Evolutionary conservation across 768 basidiomycete species (phyloP).

Genomic region (Lyophyllum decastes): DNA sequence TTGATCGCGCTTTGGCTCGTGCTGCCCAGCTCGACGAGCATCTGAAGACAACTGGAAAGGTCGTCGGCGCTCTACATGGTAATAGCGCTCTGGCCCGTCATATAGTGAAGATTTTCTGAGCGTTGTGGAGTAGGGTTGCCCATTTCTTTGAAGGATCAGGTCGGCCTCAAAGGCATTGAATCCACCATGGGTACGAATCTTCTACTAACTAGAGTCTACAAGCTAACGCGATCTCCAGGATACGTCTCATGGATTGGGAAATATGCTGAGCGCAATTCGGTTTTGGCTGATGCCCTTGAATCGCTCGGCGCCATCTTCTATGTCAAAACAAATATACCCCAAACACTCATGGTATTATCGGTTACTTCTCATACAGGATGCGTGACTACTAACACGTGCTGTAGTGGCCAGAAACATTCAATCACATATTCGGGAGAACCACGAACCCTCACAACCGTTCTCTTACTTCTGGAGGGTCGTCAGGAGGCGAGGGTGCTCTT

Average conservation of each 20-base stretch:
- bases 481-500: slow-evolving; percentile 85
- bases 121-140: slow-evolving; percentile 44
- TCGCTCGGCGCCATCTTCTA: slow-evolving; percentile 71
- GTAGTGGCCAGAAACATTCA: slow-evolving; percentile 79
- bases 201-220: not conserved
- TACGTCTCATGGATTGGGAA: slow-evolving; percentile 75
- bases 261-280: slow-evolving; percentile 57
- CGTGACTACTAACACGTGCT: not conserved
- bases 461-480: slow-evolving; percentile 78
- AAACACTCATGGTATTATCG: slow-evolving; percentile 66
- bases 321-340: slow-evolving; percentile 76
- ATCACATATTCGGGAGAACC: slow-evolving; percentile 79
- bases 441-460: slow-evolving; percentile 72
- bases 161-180: slow-evolving; percentile 68
- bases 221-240: slow-evolving; percentile 34
- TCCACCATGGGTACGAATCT: slow-evolving; percentile 57
- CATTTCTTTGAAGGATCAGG: slow-evolving; percentile 75
- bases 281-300: slow-evolving; percentile 66
- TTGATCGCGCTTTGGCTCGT: slow-evolving; percentile 64
- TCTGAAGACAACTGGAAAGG: slow-evolving; percentile 59
- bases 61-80: slow-evolving; percentile 75
- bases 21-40: slow-evolving; percentile 69
- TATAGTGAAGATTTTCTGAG: not conserved
- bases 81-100: slow-evolving; percentile 5
- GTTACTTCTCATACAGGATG: not conserved